phyloP scores from a whole-genome alignment of 139 green algal species.

The Pleodorina starrii region DNA sequence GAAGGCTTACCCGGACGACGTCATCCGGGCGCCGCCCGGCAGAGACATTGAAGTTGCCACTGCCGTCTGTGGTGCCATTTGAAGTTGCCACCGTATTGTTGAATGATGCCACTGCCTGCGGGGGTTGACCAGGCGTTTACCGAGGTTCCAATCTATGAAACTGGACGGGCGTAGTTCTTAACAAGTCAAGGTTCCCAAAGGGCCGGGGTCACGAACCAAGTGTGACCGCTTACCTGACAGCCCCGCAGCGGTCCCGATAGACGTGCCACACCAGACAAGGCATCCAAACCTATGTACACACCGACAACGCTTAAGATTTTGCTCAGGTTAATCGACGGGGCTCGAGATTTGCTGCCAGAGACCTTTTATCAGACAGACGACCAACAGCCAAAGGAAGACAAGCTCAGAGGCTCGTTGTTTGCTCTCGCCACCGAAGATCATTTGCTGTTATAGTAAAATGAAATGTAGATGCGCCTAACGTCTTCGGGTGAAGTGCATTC shows the following conservation, averaged over 20 bases:
- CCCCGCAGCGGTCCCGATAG: conserved; percentile 8
- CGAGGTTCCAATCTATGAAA: too few species aligned
- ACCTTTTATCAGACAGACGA: neutral
- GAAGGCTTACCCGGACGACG: neutral
- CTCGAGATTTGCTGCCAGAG: too few species aligned
- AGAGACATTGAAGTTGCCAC: neutral
- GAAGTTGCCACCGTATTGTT: too few species aligned
- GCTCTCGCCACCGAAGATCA: neutral
- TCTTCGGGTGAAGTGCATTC: too few species aligned
- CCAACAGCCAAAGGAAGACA: neutral
- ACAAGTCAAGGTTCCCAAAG: too few species aligned
- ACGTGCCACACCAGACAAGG: neutral
- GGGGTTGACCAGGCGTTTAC: neutral
- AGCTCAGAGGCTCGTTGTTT: neutral
- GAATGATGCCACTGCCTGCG: neutral
- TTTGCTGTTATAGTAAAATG: neutral
- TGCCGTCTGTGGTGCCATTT: neutral
- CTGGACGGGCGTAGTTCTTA: too few species aligned
- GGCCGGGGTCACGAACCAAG: neutral
- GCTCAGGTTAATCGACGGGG: too few species aligned
- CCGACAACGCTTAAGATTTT: too few species aligned
- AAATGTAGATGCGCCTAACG: too few species aligned
- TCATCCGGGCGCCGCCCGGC: too few species aligned
- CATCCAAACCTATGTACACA: neutral
- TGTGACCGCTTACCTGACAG: neutral